phyloP scores from a whole-genome alignment of 139 green algal genomes.

The Chlamydomonas applanata region DNA sequence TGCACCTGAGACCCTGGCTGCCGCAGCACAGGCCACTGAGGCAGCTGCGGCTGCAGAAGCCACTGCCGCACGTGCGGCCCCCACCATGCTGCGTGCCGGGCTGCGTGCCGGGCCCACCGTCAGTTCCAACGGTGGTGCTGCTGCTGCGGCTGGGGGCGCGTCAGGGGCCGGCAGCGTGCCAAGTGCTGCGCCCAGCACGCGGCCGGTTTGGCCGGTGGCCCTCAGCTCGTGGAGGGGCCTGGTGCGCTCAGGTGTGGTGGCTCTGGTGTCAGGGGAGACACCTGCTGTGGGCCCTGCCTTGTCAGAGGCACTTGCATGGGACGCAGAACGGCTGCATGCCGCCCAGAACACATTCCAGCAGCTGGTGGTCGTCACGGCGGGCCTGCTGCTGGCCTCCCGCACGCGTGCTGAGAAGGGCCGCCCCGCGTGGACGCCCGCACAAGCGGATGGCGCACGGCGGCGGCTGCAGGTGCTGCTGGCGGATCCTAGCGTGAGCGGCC shows the following conservation, averaged over 20 bases:
- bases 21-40: not conserved
- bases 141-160: not conserved
- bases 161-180: not conserved
- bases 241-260: slow-evolving; percentile 60
- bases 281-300: slow-evolving; percentile 45
- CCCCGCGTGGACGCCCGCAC: not conserved
- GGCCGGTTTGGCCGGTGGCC: slow-evolving; percentile 23
- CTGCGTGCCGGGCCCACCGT: not conserved
- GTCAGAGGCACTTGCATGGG: slow-evolving; percentile 64
- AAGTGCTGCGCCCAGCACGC: not conserved
- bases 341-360: slow-evolving; percentile 75
- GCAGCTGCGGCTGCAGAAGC: not conserved
- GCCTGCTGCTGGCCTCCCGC: slow-evolving; percentile 55
- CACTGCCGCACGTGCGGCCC: not conserved
- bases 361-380: slow-evolving; percentile 57
- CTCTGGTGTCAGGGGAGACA: slow-evolving; percentile 44
- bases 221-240: slow-evolving; percentile 53
- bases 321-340: slow-evolving; percentile 56
- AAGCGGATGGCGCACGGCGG: slow-evolving; percentile 24
- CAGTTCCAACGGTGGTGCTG: not conserved
- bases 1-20: not conserved
- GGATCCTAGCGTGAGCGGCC: slow-evolving; percentile 60
- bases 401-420: slow-evolving; percentile 8
- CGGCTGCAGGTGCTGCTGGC: slow-evolving; percentile 61
- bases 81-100: slow-evolving; percentile 1